Evolutionary conservation across 2,329 filamentous ascomycete species (phyloP), one percentile per base, ranked within the genome.

Genomic region (Whalleya microplaca): DNA sequence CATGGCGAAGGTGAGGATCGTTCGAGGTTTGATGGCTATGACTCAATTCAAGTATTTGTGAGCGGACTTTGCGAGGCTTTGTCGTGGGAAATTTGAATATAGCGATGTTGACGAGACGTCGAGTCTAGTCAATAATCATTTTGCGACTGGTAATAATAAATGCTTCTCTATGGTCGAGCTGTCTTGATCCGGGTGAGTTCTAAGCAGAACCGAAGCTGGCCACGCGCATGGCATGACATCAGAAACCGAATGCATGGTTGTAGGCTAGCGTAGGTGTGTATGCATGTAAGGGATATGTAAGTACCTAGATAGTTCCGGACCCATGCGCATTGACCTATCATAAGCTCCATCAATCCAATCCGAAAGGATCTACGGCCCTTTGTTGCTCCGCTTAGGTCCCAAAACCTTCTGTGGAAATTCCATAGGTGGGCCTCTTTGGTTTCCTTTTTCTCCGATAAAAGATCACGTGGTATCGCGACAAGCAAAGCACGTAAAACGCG

Each of bases 1-100:
- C 87, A 89, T 87, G 66, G 64, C 75, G 52, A 37, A 32, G 18
- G 20, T 9, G 18, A 12, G 19, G 3, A 23, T 12, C 16, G 12
- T 21, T 44, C 19, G 16, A 1, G 4, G 14, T 46, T 37, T 27
- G n/a, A 19, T 29, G 6, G 23, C 6, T 19, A n/a, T 29, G 16
- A n/a, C 7, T 27, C 8, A n/a, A 50, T 21, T 45, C 12, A 12
- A 18, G 5, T 12, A 12, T 3, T 16, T 14, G 32, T 16, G 3
- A 12, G 12, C 12, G 12, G 12, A 12, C 12, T 29, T 29, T 12
- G 27, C 27, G 12, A 5, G 27, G 5, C 12, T 12, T 12, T 29
- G 12, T 29, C 27, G 32, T 37, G 14, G 32, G 14, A 16, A 7
- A 12, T 16, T 16, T 12, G 14, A 37, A 12, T 12, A 12, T 37